phyloP scores from a whole-genome alignment of 306 rosid species.

The Erythrophleum fordii region DNA sequence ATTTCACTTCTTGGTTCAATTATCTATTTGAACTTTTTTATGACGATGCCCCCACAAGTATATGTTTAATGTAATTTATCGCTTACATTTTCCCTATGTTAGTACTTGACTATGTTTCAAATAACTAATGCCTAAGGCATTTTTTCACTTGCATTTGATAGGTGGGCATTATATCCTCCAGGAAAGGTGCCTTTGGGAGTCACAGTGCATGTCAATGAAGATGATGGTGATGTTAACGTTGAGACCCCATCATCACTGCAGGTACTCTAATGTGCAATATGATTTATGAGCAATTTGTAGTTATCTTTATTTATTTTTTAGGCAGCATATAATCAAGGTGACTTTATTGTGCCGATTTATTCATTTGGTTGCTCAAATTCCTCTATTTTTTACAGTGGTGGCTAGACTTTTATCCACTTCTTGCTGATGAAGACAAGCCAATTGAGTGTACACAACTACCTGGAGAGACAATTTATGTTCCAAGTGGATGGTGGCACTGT shows the following conservation, averaged over 20 bases:
- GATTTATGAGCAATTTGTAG: constrained; percentile 14
- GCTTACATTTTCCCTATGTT: constrained; percentile 14
- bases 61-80: constrained; percentile 12
- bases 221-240: constrained; percentile 89
- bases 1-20: constrained; percentile 13
- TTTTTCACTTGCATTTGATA: constrained; percentile 49
- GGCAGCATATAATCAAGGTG: constrained; percentile 11
- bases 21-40: constrained; percentile 11
- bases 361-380: constrained; percentile 34
- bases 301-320: constrained; percentile 31
- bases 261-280: constrained; percentile 52
- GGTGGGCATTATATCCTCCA: constrained; percentile 99
- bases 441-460: constrained; percentile 95
- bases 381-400: constrained; percentile 79
- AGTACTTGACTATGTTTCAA: constrained; percentile 18
- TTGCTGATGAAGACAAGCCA: constrained; percentile 97
- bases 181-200: constrained; percentile 97
- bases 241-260: constrained; percentile 91
- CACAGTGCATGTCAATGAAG: constrained; percentile 91
- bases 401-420: constrained; percentile 98
- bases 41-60: constrained; percentile 32
- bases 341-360: constrained; percentile 25
- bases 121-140: constrained; percentile 37
- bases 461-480: constrained; percentile 96
- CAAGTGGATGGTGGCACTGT: constrained; percentile 99